These are phyloP conservation scores for Phytophthora tentaculata DNA, from an alignment of 352 stramenopile species.

Conservation along the genomic window DNA sequence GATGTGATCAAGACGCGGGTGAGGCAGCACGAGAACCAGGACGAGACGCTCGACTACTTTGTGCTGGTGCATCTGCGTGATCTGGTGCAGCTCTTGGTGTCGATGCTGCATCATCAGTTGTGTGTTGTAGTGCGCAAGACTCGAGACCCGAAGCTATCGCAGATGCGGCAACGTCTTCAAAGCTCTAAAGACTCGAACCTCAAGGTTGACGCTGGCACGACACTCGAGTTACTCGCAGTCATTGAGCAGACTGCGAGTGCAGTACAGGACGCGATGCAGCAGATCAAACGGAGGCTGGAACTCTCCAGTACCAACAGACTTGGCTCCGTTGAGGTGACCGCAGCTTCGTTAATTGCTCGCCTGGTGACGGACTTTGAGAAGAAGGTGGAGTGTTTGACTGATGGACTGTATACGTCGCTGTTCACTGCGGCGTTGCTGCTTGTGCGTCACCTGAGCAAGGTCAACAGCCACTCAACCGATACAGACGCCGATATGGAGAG, in stretches of 20 bases:
- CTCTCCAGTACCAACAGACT: constrained; percentile 18
- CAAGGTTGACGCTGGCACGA: constrained; percentile 29
- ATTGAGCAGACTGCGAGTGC: constrained; percentile 31
- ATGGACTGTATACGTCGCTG: constrained; percentile 48
- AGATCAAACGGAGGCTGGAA: constrained; percentile 22
- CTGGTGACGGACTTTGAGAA: constrained; percentile 38
- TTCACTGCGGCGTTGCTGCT: constrained; percentile 60
- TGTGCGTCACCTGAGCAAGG: constrained; percentile 52
- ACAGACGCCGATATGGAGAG: constrained; percentile 29
- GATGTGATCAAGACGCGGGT: constrained; percentile 52
- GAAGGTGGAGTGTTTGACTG: constrained; percentile 36
- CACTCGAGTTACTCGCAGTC: constrained; percentile 30
- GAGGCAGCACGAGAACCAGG: constrained; percentile 42
- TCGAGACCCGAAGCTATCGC: constrained; percentile 61
- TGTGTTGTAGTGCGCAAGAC: constrained; percentile 68
- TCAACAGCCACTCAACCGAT: constrained; percentile 16
- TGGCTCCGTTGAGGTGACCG: background rate
- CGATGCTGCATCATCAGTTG: constrained; percentile 79
- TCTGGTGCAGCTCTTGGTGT: constrained; percentile 66
- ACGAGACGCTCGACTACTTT: constrained; percentile 58
- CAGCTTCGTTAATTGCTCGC: constrained; percentile 35
- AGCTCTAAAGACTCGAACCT: constrained; percentile 20
- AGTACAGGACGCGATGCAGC: constrained; percentile 29
- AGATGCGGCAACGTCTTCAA: constrained; percentile 51
- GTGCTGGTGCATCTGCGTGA: constrained; percentile 54